Evolutionary conservation across 805 yeast genomes (phyloP), one percentile per base, ranked within the genome.

Genomic region (Metschnikowia dekortorum): DNA sequence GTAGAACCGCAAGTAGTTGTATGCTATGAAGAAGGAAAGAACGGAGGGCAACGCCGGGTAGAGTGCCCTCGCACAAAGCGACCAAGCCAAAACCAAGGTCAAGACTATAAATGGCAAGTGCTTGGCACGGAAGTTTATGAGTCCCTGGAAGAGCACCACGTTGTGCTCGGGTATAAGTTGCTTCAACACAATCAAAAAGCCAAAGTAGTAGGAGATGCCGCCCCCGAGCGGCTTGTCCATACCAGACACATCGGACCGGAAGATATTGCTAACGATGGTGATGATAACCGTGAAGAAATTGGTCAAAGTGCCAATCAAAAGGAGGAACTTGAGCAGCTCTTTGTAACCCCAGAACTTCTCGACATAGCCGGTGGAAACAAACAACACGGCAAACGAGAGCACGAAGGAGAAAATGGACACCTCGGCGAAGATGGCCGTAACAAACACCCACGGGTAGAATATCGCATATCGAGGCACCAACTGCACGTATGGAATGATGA

Each of bases 1-100:
- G 70, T 70, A 83, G 66, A 89, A 91, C 56, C 98, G 77, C 58
- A 91, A 73, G 63, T 89, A 92, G 43, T 70, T 62, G 88, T 92
- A 91, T 14, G 91, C 74, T 2, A 81, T 70, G 44, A 87, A 66
- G 59, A 91, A 89, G 43, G 84, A 82, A 22, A 70, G 68, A 18
- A 67, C 67, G 7, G 83, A 70, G 11, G 89, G 89, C 6, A 85
- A 56, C 38, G 76, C 69, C 44, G 88, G 85, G 53, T 76, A 73
- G 26, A 73, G 60, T 8, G 76, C 64, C 16, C 67, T 48, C 39
- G 62, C 55, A 8, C 69, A 50, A 2, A 67, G 34, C 1, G 76
- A 71, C 75, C 75, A 70, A 6, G 62, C 18, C 11, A 53, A 32
- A 31, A 78, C 66, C 3, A 76, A 53, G 9, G 59, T 46, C 31